These are phyloP conservation scores for Alternaria sp. DNA, from an alignment of 2,329 filamentous ascomycete genomes.

Conservation along the genomic window DNA sequence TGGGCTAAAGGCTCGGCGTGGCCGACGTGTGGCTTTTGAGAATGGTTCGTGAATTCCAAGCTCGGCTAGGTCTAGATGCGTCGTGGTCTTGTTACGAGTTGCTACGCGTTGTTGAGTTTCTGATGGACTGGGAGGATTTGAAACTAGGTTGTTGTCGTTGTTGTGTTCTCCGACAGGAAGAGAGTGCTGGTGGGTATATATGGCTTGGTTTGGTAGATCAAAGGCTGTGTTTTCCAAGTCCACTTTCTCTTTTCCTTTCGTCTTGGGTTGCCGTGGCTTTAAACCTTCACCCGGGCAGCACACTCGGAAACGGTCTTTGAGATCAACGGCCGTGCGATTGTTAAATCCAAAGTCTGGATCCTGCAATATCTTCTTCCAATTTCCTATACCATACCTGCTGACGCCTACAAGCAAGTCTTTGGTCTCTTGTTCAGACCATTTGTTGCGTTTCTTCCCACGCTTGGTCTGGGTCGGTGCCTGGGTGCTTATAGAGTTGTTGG, in stretches of 20 bases:
- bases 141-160: background rate
- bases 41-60: constrained; percentile 62
- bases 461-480: constrained; percentile 33
- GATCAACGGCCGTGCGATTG: constrained; percentile 66
- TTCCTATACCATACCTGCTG: constrained; percentile 68
- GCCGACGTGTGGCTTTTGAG: constrained; percentile 59
- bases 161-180: background rate
- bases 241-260: constrained; percentile 40
- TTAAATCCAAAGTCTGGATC: constrained; percentile 66
- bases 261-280: constrained; percentile 46
- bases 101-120: constrained; percentile 18
- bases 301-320: constrained; percentile 69
- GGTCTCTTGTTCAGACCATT: constrained; percentile 71
- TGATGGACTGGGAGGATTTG: background rate
- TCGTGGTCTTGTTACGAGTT: constrained; percentile 31
- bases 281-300: constrained; percentile 57
- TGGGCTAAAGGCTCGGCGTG: constrained; percentile 63
- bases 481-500: constrained; percentile 7
- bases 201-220: background rate
- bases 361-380: constrained; percentile 69
- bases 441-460: constrained; percentile 63
- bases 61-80: constrained; percentile 43
- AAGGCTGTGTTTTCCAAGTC: background rate
- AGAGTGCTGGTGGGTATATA: background rate
- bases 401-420: constrained; percentile 66